These are phyloP conservation scores for Starmerella apis DNA, from an alignment of 805 yeast species.

Conservation along the genomic window DNA sequence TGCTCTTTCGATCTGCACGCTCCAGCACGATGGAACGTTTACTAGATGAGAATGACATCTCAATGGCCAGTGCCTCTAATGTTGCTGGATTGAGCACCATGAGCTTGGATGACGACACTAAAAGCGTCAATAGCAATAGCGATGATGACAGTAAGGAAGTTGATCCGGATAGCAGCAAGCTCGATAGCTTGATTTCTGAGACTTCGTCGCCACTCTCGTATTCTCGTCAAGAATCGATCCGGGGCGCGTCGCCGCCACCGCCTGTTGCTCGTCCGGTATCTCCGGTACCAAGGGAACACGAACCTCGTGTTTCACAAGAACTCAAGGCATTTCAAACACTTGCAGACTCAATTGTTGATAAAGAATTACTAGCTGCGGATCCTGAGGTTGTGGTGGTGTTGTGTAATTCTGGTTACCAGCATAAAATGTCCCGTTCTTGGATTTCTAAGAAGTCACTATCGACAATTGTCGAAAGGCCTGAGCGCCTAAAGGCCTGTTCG, in stretches of 20 bases:
- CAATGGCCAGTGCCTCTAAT: constrained; percentile 4
- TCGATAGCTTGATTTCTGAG: not conserved
- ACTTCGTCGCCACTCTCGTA: constrained; percentile 35
- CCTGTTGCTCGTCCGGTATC: not conserved
- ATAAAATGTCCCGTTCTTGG: constrained; percentile 68
- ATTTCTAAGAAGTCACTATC: constrained; percentile 54
- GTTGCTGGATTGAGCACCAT: constrained; percentile 1
- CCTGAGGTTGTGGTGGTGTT: constrained; percentile 36
- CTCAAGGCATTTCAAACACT: not conserved
- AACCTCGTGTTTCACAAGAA: not conserved
- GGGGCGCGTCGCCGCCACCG: constrained; percentile 4
- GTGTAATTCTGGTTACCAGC: constrained; percentile 61
- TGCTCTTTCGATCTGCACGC: not conserved
- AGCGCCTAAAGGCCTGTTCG: constrained; percentile 63
- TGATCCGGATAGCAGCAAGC: constrained; percentile 2
- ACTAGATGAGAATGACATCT: not conserved
- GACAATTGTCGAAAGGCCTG: constrained; percentile 75
- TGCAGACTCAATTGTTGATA: not conserved
- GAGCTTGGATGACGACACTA: constrained; percentile 2
- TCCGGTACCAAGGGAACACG: not conserved
- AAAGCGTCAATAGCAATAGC: not conserved
- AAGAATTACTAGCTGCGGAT: not conserved
- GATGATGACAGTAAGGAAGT: not conserved
- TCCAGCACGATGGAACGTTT: not conserved
- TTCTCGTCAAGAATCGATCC: constrained; percentile 23